Evolutionary conservation across 2,329 filamentous ascomycete genomes (phyloP).

Genomic region (Exophiala spinifera): DNA sequence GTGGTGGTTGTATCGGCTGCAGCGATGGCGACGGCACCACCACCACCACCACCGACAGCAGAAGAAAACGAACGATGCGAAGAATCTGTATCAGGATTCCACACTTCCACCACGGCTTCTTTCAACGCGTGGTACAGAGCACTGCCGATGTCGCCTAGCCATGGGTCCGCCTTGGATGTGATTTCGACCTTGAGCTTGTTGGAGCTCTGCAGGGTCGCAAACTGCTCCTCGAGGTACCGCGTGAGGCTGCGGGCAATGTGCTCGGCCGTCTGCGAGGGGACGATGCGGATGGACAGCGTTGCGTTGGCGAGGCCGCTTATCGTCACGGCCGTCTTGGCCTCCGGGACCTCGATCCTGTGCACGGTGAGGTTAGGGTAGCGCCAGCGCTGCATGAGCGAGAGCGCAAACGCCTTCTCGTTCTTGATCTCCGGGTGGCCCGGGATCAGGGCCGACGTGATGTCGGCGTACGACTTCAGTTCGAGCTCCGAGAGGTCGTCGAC

Average conservation of each 20-base stretch:
- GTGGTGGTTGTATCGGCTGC: slow-evolving; percentile 34
- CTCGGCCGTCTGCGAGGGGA: slow-evolving; percentile 86
- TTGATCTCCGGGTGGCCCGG: slow-evolving; percentile 65
- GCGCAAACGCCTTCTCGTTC: slow-evolving; percentile 68
- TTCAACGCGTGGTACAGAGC: slow-evolving; percentile 88
- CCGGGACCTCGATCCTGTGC: slow-evolving; percentile 88
- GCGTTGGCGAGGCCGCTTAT: slow-evolving; percentile 88
- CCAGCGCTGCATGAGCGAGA: slow-evolving; percentile 89
- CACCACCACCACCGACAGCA: too few species aligned
- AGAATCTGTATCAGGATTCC: slow-evolving; percentile 52
- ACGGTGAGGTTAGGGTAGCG: slow-evolving; percentile 91
- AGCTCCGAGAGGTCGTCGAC: slow-evolving; percentile 71
- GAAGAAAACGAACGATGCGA: slow-evolving; percentile 26
- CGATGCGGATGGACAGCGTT: slow-evolving; percentile 83
- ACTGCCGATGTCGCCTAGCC: slow-evolving; percentile 88
- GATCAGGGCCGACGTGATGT: slow-evolving; percentile 75
- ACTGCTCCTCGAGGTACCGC: slow-evolving; percentile 67
- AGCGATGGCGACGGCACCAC: slow-evolving; percentile 32
- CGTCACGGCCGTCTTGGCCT: slow-evolving; percentile 80
- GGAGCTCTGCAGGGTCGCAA: slow-evolving; percentile 70
- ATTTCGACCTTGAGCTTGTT: slow-evolving; percentile 80
- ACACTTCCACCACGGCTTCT: slow-evolving; percentile 77
- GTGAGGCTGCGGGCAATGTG: slow-evolving; percentile 68
- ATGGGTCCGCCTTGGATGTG: slow-evolving; percentile 91
- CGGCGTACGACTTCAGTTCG: slow-evolving; percentile 77